Evolutionary conservation across 208 protist genomes (phyloP).

Genomic region (Naegleria gruberi): DNA sequence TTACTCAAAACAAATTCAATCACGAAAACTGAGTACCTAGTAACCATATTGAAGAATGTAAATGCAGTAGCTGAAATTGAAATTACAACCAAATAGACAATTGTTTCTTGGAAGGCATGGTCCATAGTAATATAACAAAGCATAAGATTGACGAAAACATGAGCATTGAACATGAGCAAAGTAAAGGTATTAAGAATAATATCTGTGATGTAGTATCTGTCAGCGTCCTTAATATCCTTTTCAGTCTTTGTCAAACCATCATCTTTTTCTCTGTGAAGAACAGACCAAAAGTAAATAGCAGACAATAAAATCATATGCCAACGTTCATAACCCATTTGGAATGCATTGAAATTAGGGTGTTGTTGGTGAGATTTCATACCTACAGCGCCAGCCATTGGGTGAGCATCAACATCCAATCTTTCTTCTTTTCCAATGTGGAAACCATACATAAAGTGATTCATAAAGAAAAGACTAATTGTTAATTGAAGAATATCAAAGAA

Average conservation of each 20-base stretch:
- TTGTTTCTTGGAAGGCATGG: not conserved
- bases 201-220: not conserved
- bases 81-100: not conserved
- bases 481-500: not conserved
- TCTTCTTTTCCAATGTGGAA: not conserved
- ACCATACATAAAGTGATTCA: not conserved
- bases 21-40: not conserved
- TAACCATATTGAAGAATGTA: not conserved
- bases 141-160: not conserved
- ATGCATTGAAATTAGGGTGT: conserved; percentile 20
- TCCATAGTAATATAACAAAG: not conserved
- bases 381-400: not conserved
- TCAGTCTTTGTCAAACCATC: not conserved
- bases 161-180: not conserved
- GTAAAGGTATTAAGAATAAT: not conserved
- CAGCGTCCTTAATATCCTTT: not conserved
- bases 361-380: conserved; percentile 18
- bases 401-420: conserved; percentile 2
- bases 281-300: not conserved
- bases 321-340: conserved; percentile 20
- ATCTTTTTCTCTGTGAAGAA: not conserved
- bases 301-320: not conserved
- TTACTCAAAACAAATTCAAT: not conserved
- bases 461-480: not conserved
- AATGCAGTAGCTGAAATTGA: not conserved